A percentile compares a stretch with the other conserved stretches of the same genome.
phyloP scores from a whole-genome alignment of 2,329 filamentous ascomycete genomes.

The Aspergillus tamarii region DNA sequence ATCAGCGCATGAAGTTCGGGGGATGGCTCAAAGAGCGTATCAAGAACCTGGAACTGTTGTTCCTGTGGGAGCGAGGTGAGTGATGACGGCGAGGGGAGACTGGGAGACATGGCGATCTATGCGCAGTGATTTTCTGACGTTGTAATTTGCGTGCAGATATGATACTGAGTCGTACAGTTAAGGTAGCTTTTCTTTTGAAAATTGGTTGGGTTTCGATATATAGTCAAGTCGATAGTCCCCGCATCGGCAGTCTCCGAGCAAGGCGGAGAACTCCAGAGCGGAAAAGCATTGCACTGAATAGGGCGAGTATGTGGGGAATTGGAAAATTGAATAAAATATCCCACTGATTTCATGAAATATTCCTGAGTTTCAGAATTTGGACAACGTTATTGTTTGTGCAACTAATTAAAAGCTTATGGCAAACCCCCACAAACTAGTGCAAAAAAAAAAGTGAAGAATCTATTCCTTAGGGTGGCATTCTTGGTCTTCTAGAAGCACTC shows the following conservation, averaged over 20 bases:
- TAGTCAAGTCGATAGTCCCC: constrained; percentile 15
- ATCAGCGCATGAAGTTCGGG: constrained; percentile 72
- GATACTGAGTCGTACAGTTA: not conserved
- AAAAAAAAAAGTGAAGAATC: not conserved
- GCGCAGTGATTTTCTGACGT: not conserved
- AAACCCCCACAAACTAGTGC: not conserved
- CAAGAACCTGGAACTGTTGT: constrained; percentile 61
- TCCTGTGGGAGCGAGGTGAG: constrained; percentile 61
- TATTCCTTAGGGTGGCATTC: not conserved
- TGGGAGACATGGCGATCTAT: constrained; percentile 23
- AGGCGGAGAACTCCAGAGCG: constrained; percentile 26
- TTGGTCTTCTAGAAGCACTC: not conserved
- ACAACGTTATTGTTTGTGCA: not conserved
- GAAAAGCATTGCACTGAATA: not conserved
- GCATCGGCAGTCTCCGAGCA: constrained; percentile 29
- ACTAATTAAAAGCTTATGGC: not conserved
- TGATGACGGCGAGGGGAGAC: constrained; percentile 61
- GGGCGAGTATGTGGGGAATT: not conserved
- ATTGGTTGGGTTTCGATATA: constrained; percentile 10
- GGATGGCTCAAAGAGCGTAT: constrained; percentile 84
- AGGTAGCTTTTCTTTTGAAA: constrained; percentile 2
- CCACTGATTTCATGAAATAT: not conserved
- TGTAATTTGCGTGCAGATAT: not conserved
- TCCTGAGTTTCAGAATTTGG: not conserved
- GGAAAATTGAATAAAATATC: not conserved